Conservation (phyloP, 2,329 filamentous ascomycete genomes). For the Colletotrichum brevisporum region DNA sequence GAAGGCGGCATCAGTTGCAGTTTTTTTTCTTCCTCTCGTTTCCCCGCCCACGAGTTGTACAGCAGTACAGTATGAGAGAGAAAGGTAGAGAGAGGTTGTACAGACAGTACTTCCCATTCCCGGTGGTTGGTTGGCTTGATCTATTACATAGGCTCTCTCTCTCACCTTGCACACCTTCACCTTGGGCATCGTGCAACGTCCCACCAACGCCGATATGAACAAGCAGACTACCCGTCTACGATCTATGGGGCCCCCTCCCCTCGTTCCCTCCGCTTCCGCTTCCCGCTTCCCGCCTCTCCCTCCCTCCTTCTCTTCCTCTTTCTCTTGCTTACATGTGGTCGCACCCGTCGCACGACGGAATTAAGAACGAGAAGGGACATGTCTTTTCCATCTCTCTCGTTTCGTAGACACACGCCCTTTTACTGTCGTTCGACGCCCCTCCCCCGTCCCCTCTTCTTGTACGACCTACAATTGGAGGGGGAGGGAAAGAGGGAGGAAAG, state of each 20-base stretch:
- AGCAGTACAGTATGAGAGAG: too few species aligned
- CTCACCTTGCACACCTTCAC: not conserved
- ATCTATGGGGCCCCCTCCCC: conserved; percentile 18
- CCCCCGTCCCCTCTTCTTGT: too few species aligned
- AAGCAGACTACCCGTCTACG: conserved; percentile 40
- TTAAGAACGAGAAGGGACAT: not conserved
- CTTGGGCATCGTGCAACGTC: conserved; percentile 24
- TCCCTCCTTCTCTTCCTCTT: not conserved
- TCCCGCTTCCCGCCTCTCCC: not conserved
- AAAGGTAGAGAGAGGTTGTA: too few species aligned
- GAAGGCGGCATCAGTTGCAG: not conserved
- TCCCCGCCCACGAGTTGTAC: not conserved
- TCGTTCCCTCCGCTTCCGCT: not conserved
- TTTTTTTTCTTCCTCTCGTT: not conserved
- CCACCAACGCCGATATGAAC: conserved; percentile 38
- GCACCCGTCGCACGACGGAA: not conserved
- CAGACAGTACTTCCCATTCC: not conserved
- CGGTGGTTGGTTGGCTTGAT: not conserved
- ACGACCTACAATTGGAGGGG: too few species aligned
- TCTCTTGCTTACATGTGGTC: not conserved
- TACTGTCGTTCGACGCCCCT: too few species aligned
- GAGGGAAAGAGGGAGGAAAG: too few species aligned
- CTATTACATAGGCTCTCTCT: not conserved
- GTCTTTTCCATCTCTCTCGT: not conserved
- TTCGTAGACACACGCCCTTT: too few species aligned